A percentile compares a stretch with the other conserved stretches of the same genome.
phyloP scores from a whole-genome alignment of 352 stramenopile species.

The Globisporangium iwayamae region DNA sequence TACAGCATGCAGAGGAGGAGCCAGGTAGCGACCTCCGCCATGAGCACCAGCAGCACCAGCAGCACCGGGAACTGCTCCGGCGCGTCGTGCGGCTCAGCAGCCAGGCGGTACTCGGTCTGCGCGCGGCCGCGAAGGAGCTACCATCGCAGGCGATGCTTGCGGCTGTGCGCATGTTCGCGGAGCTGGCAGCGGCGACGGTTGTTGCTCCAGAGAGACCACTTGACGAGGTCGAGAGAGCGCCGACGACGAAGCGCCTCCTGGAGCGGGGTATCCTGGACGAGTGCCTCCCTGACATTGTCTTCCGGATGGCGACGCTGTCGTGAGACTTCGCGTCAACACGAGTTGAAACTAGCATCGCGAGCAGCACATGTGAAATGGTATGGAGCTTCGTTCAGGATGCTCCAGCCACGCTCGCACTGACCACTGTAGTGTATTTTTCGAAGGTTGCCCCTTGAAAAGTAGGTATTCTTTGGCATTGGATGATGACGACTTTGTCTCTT shows the following conservation, averaged over 20 bases:
- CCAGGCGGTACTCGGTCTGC: conserved; percentile 21
- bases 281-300: conserved; percentile 15
- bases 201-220: too few species aligned
- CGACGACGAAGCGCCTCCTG: background rate
- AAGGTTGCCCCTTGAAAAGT: too few species aligned
- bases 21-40: background rate
- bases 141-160: conserved; percentile 17
- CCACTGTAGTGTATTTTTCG: too few species aligned
- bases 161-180: conserved; percentile 7
- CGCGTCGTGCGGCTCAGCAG: conserved; percentile 14
- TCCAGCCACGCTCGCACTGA: too few species aligned
- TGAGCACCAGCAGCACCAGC: background rate
- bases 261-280: conserved; percentile 6
- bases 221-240: too few species aligned
- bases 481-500: too few species aligned
- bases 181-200: background rate
- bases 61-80: background rate
- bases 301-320: background rate
- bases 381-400: too few species aligned
- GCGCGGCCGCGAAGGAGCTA: conserved; percentile 14
- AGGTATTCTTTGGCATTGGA: too few species aligned
- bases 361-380: too few species aligned
- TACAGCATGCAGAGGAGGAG: too few species aligned
- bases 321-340: background rate
- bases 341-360: too few species aligned